Conservation (phyloP, 495 filamentous ascomycete species). For the Ascobolus immersus region DNA sequence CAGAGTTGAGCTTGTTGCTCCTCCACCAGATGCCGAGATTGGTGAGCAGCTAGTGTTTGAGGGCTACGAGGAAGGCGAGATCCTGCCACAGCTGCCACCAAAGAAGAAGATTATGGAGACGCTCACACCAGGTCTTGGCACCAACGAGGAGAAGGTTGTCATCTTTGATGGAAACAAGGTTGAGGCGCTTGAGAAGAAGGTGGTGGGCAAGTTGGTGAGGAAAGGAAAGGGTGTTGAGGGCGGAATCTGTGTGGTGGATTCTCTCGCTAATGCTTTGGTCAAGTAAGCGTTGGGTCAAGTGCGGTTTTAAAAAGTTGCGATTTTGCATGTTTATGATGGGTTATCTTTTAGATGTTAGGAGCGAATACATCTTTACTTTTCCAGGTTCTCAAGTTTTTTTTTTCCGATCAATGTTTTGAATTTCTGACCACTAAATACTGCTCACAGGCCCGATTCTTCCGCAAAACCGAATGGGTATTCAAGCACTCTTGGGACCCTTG, state of each 20-base stretch:
- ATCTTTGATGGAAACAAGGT: slow-evolving; percentile 43
- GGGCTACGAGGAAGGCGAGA: slow-evolving; percentile 67
- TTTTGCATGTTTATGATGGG: too few species aligned
- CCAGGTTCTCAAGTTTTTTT: too few species aligned
- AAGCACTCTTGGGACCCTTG: too few species aligned
- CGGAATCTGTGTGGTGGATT: slow-evolving; percentile 40
- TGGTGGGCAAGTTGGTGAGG: slow-evolving; percentile 46
- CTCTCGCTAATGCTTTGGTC: too few species aligned
- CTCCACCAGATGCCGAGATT: slow-evolving; percentile 49
- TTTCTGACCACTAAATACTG: too few species aligned
- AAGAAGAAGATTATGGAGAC: slow-evolving; percentile 99
- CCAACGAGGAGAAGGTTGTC: slow-evolving; percentile 51
- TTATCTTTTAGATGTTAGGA: too few species aligned
- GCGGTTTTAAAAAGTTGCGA: too few species aligned
- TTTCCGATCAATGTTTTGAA: too few species aligned
- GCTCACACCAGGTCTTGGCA: slow-evolving; percentile 82
- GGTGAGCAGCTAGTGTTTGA: slow-evolving; percentile 82
- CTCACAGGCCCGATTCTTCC: too few species aligned
- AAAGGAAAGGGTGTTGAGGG: slow-evolving; percentile 44
- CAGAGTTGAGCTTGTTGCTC: slow-evolving; percentile 61
- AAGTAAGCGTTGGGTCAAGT: too few species aligned
- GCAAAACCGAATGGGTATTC: too few species aligned
- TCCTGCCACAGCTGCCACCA: slow-evolving; percentile 77
- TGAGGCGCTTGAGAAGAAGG: slow-evolving; percentile 35
- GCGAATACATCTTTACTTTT: too few species aligned